A percentile compares a stretch with the other conserved stretches of the same genome.
These are phyloP conservation scores for Triadica sebifera DNA, from an alignment of 345 rosid genomes.

Conservation along the genomic window DNA sequence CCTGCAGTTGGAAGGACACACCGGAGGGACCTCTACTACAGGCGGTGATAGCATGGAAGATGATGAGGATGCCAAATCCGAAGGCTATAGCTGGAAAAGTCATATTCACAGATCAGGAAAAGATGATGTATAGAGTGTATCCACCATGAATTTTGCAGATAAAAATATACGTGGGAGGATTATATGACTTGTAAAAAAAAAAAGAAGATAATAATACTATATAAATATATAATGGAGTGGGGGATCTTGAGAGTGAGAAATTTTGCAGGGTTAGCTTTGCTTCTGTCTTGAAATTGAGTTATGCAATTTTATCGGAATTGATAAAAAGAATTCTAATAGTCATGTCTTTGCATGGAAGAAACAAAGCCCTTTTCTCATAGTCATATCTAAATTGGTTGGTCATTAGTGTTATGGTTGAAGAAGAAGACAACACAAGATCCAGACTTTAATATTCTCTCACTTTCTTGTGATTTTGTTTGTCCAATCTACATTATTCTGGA, in stretches of 20 bases:
- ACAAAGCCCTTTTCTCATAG: conserved; percentile 9
- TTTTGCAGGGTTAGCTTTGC: conserved; percentile 57
- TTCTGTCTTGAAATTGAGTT: conserved; percentile 35
- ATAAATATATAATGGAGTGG: conserved; percentile 37
- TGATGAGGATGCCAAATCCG: conserved; percentile 74
- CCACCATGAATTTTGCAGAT: conserved; percentile 64
- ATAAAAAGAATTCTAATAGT: conserved; percentile 21
- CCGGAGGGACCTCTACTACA: conserved; percentile 48
- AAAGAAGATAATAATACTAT: conserved; percentile 19
- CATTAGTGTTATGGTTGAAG: conserved; percentile 20
- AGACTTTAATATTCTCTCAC: conserved; percentile 21
- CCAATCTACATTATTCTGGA: conserved; percentile 17
- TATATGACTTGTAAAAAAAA: conserved; percentile 16
- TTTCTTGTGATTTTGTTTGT: conserved; percentile 7
- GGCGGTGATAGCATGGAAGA: conserved; percentile 72
- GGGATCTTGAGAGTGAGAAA: conserved; percentile 35
- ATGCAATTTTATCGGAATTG: conserved; percentile 29
- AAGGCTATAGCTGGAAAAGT: conserved; percentile 62
- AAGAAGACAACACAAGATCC: conserved; percentile 28
- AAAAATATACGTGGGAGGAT: conserved; percentile 47
- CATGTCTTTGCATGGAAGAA: conserved; percentile 40
- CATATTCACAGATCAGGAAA: conserved; percentile 39
- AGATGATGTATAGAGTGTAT: conserved; percentile 44
- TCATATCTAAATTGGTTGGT: conserved; percentile 10
- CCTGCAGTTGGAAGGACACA: conserved; percentile 56